phyloP scores from a whole-genome alignment of 805 yeast genomes.

The Candida sphagnicola region DNA sequence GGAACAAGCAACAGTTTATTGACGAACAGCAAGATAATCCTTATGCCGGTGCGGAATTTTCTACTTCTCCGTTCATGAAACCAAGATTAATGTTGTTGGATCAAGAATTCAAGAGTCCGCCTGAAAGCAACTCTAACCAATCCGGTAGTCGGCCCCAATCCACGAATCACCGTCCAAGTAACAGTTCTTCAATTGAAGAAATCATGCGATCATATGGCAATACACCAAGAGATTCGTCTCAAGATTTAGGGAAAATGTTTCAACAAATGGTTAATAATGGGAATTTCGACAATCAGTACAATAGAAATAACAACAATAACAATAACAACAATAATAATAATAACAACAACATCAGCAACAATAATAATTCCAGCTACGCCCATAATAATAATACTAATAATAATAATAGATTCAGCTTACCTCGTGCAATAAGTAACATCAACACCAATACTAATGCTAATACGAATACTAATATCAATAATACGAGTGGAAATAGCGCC shows the following conservation, averaged over 20 bases:
- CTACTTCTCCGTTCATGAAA: constrained; percentile 17
- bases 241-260: constrained; percentile 23
- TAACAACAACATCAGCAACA: background rate
- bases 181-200: constrained; percentile 21
- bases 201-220: constrained; percentile 22
- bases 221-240: constrained; percentile 6
- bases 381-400: background rate
- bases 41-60: constrained; percentile 9
- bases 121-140: constrained; percentile 4
- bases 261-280: constrained; percentile 28
- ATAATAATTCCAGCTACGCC: background rate
- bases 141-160: background rate
- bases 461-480: background rate
- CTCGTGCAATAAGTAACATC: background rate
- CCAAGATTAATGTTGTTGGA: constrained; percentile 41
- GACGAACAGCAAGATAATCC: constrained; percentile 8
- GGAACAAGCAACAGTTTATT: constrained; percentile 22
- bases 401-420: background rate
- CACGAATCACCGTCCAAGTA: constrained; percentile 2
- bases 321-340: background rate
- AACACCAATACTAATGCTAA: background rate
- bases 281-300: background rate
- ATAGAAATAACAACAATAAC: constrained; percentile 5
- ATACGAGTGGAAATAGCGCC: background rate
- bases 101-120: constrained; percentile 27